A percentile compares a stretch with the other conserved stretches of the same genome.
Conservation (phyloP, 768 basidiomycete species). For the Neoboletus magnificus region DNA sequence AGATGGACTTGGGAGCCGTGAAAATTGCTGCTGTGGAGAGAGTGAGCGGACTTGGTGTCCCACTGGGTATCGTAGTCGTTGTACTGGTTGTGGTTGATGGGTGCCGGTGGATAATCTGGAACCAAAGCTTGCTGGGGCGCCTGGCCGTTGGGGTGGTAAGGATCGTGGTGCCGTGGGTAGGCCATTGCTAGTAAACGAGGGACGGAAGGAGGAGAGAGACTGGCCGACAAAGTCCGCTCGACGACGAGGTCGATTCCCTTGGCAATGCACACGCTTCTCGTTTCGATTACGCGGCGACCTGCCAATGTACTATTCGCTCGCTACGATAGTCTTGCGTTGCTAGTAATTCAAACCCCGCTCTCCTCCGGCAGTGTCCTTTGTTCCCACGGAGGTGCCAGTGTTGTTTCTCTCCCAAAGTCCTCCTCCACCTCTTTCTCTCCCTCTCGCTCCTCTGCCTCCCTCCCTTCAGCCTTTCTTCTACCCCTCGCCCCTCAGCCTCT, state of each 20-base stretch:
- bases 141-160: slow-evolving; percentile 39
- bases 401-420: slow-evolving; percentile 40
- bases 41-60: slow-evolving; percentile 54
- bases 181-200: slow-evolving; percentile 38
- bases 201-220: neutral
- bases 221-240: slow-evolving; percentile 16
- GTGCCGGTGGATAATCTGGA: slow-evolving; percentile 37
- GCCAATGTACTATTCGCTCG: no score
- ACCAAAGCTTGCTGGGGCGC: slow-evolving; percentile 30
- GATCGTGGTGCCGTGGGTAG: slow-evolving; percentile 51
- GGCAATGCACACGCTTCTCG: neutral
- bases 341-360: slow-evolving; percentile 45
- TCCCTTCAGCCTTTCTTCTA: slow-evolving; percentile 23
- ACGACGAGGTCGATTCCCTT: slow-evolving; percentile 12
- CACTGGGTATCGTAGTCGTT: slow-evolving; percentile 44
- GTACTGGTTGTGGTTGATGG: slow-evolving; percentile 37
- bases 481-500: slow-evolving; percentile 2
- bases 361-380: slow-evolving; percentile 22
- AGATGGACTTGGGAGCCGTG: slow-evolving; percentile 73
- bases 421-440: slow-evolving; percentile 28
- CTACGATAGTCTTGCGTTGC: no score
- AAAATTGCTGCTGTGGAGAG: slow-evolving; percentile 52
- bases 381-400: slow-evolving; percentile 43
- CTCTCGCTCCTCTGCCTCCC: slow-evolving; percentile 26
- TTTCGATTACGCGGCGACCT: no score